These are phyloP conservation scores for Coniella vitis DNA, from an alignment of 2,329 filamentous ascomycete genomes.

Conservation along the genomic window DNA sequence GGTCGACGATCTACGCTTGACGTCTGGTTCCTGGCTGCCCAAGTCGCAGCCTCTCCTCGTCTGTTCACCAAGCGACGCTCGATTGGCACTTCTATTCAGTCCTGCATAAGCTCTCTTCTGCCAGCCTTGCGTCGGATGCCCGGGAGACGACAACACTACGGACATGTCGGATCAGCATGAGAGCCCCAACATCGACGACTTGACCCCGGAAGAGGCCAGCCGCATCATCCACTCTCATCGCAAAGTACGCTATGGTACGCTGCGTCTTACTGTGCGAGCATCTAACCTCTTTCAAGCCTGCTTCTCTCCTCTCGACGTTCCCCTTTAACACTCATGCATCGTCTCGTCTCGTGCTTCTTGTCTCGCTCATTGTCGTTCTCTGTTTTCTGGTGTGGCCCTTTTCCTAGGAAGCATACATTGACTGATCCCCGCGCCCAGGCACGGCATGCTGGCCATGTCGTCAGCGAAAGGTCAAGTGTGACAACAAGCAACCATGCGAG, in stretches of 20 bases:
- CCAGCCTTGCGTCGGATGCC: constrained; percentile 1
- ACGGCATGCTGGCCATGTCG: constrained; percentile 62
- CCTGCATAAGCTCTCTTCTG: no score
- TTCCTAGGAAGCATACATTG: neutral
- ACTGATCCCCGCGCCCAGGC: constrained; percentile 30
- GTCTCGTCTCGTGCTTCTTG: no score
- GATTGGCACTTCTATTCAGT: no score
- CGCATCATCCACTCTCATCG: constrained; percentile 64
- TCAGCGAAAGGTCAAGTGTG: constrained; percentile 63
- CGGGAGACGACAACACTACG: constrained; percentile 10
- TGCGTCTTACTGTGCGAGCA: neutral
- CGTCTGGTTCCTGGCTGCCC: no score
- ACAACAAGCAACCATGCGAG: constrained; percentile 62
- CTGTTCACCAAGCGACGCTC: no score
- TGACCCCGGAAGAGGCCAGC: constrained; percentile 59
- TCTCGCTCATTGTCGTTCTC: neutral
- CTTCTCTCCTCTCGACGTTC: neutral
- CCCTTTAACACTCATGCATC: neutral
- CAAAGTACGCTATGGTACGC: constrained; percentile 62
- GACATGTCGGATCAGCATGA: constrained; percentile 39
- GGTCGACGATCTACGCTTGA: no score
- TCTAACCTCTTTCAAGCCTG: neutral
- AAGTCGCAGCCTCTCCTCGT: no score
- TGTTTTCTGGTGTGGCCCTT: neutral
- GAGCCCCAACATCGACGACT: constrained; percentile 44